phyloP scores from a whole-genome alignment of 192 early-diverging fungal species.

The Nowakowskiella sp. region DNA sequence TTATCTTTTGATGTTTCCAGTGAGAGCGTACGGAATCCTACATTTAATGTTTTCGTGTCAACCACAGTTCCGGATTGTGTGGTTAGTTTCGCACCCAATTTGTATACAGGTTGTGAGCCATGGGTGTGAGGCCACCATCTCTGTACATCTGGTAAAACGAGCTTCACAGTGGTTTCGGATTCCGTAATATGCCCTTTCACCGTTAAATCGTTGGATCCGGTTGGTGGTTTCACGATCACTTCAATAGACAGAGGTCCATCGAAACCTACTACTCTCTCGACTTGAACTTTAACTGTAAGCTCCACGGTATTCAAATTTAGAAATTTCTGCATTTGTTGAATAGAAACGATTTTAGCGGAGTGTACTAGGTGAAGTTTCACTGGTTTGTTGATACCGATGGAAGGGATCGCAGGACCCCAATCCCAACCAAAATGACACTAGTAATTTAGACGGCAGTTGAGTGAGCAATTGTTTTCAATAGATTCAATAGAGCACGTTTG shows the following conservation, averaged over 20 bases:
- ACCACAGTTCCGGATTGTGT: neutral
- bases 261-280: neutral
- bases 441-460: constrained; percentile 22
- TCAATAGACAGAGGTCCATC: too few relatives aligned
- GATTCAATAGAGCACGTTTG: too few relatives aligned
- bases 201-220: too few relatives aligned
- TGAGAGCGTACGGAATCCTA: constrained; percentile 26
- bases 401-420: constrained; percentile 28
- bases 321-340: neutral
- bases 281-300: too few relatives aligned
- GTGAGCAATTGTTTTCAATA: too few relatives aligned
- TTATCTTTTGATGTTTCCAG: constrained; percentile 15
- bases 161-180: too few relatives aligned
- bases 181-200: too few relatives aligned
- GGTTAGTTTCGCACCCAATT: too few relatives aligned
- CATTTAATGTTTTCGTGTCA: neutral
- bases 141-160: neutral
- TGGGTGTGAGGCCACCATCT: constrained; percentile 28
- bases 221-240: too few relatives aligned
- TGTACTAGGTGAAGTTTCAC: neutral
- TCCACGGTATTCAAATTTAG: neutral
- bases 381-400: constrained; percentile 18
- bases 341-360: neutral
- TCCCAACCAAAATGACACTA: constrained; percentile 39
- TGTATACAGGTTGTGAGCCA: constrained; percentile 29